phyloP scores from a whole-genome alignment of 139 green algal genomes.

The Marvania coccoides region DNA sequence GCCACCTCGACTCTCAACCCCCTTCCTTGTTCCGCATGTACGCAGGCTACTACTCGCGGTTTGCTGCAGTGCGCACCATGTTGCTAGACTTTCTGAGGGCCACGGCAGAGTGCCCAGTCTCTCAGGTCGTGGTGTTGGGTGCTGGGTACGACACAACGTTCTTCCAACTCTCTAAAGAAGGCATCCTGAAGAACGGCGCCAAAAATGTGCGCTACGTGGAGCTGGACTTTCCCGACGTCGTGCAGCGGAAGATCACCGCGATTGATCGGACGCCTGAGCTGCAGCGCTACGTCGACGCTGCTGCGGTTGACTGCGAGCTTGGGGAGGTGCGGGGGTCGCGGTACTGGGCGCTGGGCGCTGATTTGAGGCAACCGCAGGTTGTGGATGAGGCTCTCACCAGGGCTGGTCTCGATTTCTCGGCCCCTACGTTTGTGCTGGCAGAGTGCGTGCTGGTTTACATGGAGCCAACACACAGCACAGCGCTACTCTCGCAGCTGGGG shows the following conservation, averaged over 20 bases:
- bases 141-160: constrained; percentile 83
- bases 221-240: constrained; percentile 64
- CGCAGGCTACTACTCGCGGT: constrained; percentile 73
- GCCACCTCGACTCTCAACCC: not conserved
- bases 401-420: constrained; percentile 37
- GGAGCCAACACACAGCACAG: constrained; percentile 40
- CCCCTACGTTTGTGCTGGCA: constrained; percentile 65
- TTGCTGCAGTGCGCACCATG: constrained; percentile 49
- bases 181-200: not conserved
- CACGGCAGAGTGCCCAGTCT: not conserved
- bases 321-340: constrained; percentile 11
- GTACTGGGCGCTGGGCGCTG: constrained; percentile 60
- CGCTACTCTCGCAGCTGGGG: constrained; percentile 46
- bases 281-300: not conserved
- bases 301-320: not conserved
- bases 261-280: not conserved
- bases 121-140: constrained; percentile 72
- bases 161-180: constrained; percentile 53
- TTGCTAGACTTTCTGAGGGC: constrained; percentile 51
- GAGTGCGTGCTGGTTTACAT: constrained; percentile 92
- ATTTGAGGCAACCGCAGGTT: constrained; percentile 46
- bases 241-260: not conserved
- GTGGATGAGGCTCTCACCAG: constrained; percentile 32
- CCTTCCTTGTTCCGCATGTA: not conserved
- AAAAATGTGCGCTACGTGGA: constrained; percentile 44